phyloP scores from a whole-genome alignment of 805 yeast species.

The Cyberlindnera xishuangbannaensis region DNA sequence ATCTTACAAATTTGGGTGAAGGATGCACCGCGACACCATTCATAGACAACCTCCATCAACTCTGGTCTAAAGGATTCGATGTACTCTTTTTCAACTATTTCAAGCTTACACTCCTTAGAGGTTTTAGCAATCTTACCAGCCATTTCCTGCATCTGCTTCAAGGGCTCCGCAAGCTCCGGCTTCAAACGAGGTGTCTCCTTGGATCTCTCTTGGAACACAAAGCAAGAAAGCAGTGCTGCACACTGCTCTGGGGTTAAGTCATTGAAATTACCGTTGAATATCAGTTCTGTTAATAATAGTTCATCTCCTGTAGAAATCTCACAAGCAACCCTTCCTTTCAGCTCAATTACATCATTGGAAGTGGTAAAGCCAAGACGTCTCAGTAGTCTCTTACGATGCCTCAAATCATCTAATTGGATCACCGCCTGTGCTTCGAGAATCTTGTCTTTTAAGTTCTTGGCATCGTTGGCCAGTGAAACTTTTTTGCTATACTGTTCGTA shows the following conservation, averaged over 20 bases:
- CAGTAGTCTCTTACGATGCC: conserved; percentile 86
- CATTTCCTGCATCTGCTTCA: conserved; percentile 82
- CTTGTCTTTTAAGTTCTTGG: conserved; percentile 54
- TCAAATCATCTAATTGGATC: conserved; percentile 89
- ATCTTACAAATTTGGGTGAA: conserved; percentile 96
- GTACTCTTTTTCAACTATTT: conserved; percentile 85
- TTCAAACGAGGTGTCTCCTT: conserved; percentile 81
- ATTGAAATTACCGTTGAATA: conserved; percentile 92
- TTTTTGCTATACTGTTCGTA: conserved; percentile 64
- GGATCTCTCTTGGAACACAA: conserved; percentile 94
- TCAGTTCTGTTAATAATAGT: conserved; percentile 78
- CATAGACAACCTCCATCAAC: conserved; percentile 92
- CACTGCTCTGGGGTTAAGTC: conserved; percentile 85
- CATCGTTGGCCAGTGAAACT: conserved; percentile 52
- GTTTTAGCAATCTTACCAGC: conserved; percentile 88
- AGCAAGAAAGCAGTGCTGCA: conserved; percentile 88
- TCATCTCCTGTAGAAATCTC: conserved; percentile 90
- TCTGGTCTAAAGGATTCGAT: conserved; percentile 89
- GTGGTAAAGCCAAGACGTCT: conserved; percentile 89
- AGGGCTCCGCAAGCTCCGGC: conserved; percentile 90
- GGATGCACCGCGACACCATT: conserved; percentile 95
- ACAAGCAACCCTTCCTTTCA: conserved; percentile 97
- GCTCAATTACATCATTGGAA: conserved; percentile 81
- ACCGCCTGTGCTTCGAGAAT: conserved; percentile 84
- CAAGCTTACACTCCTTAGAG: conserved; percentile 84